Evolutionary conservation across 345 rosid species (phyloP), one percentile per base, ranked within the genome.

Genomic region (Gossypium australe): DNA sequence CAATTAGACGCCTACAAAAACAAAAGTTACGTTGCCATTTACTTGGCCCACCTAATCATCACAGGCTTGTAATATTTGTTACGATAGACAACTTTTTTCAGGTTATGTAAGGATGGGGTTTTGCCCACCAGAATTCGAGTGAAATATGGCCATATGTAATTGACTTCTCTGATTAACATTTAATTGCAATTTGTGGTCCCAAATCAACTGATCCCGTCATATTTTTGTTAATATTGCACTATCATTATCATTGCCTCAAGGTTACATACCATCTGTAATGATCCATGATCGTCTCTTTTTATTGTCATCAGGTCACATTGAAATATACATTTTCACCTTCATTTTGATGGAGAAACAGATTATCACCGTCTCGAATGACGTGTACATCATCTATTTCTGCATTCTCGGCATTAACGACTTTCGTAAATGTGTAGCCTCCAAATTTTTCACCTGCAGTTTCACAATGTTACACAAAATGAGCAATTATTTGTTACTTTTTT

Each of bases 331-430:
- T 76, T 77, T 82, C 83, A 53, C 52, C 51, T 64, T 82, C 81
- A 71, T 77, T 76, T 59, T 83, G 79, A 77, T 81, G 90, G 78
- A 91, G 88, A 83, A 86, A 90, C 86, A 95, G 89, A 81, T 91
- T 87, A 84, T 95, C 99, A 76, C 95, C 96, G 69, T 95, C 99
- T 78, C 98, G 86, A 86, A 95, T 84, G 75, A 92, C 97, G 78
- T 75, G 24, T 77, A 86, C 75, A 78, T 91, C 96, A 77, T 91
- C 94, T 78, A 94, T 87, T 80, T 89, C 97, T 69, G 97, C 90
- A 13, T 87, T 91, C 75, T 89, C 93, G 2, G 80, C 90, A 80
- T 83, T 87, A 56, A 82, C 60, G 53, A 94, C 85, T 79, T 80
- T 85, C 34, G 81, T 80, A 78, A 86, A 87, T 66, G 20, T 82